Evolutionary conservation across 2,329 filamentous ascomycete species (phyloP), one percentile per base, ranked within the genome.

Genomic region (Fusarium euwallaceae): DNA sequence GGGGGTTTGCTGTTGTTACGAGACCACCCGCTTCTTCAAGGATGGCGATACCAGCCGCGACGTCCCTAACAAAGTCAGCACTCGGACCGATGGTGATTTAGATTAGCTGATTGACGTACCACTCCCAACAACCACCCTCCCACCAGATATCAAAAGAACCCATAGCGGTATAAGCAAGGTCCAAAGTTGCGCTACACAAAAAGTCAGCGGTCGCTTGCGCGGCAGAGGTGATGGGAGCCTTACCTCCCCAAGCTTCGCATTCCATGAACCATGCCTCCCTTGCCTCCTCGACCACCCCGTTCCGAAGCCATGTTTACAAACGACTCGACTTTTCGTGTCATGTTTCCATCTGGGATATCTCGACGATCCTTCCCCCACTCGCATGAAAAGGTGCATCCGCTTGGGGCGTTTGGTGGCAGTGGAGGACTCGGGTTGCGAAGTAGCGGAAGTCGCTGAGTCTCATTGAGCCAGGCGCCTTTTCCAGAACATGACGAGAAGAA

Each of bases 81-180:
- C 55, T 20, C 4, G 2, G 10, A 5, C 37, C 6, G 6, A 12
- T 5, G 48, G 32, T 17, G 24, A 17, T 11, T 14, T n/a, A 4
- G 2, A 32, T 16, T 11, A 9, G 6, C 12, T 17, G 11, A 4
- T 39, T 7, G 22, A 81, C 87, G 74, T 77, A 92, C 91, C 93
- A 95, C 82, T 95, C 93, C 93, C 93, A 94, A 78, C 92, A 94
- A 0, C 93, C 93, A 4, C 92, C 93, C 80, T 95, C 93, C 93
- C 93, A 95, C 93, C 93, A 95, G 12, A 95, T 94, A 82, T 95
- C 93, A 74, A 95, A 92, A 0, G 90, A 86, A 0, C 93, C 93
- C 88, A 93, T 93, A 14, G 93, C 93, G 11, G 90, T 90, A 80
- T 95, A 95, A 0, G 92, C 93, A 59, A 95, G 82, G 81, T 95